These are phyloP conservation scores for Yamadazyma dushanensis DNA, from an alignment of 1,139 yeast species.

Conservation along the genomic window DNA sequence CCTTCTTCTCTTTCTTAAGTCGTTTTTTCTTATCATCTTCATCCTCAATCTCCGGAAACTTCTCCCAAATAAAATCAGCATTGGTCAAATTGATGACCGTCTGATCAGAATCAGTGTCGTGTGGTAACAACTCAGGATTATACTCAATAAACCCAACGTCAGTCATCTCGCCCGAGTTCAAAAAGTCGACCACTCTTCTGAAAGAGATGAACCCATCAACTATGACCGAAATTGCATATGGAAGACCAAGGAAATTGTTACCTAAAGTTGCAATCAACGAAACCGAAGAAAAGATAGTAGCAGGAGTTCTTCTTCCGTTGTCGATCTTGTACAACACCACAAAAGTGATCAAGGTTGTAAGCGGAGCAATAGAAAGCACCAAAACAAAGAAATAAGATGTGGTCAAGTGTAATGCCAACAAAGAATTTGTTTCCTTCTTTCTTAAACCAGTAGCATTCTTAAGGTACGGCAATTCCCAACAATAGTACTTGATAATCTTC, in stretches of 20 bases:
- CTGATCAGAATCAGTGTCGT: conserved; percentile 16
- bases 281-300: conserved; percentile 76
- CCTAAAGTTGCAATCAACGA: conserved; percentile 49
- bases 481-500: conserved; percentile 40
- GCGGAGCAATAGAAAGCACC: conserved; percentile 58
- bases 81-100: conserved; percentile 23
- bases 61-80: conserved; percentile 41
- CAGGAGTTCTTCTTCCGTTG: conserved; percentile 50
- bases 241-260: conserved; percentile 50
- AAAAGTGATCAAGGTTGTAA: conserved; percentile 74
- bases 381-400: conserved; percentile 61
- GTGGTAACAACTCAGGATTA: too few relatives aligned
- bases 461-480: conserved; percentile 72
- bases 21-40: conserved; percentile 15
- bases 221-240: conserved; percentile 69
- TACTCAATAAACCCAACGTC: conserved; percentile 9
- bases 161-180: conserved; percentile 36
- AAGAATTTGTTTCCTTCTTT: conserved; percentile 48
- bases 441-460: conserved; percentile 47
- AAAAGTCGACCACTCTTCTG: conserved; percentile 55
- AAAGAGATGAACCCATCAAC: conserved; percentile 71
- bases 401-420: conserved; percentile 47
- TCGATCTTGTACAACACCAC: conserved; percentile 65
- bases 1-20: conserved; percentile 6
- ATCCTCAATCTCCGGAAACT: conserved; percentile 30